Conservation (phyloP, 345 rosid genomes). For the Arabidopsis suecica region DNA sequence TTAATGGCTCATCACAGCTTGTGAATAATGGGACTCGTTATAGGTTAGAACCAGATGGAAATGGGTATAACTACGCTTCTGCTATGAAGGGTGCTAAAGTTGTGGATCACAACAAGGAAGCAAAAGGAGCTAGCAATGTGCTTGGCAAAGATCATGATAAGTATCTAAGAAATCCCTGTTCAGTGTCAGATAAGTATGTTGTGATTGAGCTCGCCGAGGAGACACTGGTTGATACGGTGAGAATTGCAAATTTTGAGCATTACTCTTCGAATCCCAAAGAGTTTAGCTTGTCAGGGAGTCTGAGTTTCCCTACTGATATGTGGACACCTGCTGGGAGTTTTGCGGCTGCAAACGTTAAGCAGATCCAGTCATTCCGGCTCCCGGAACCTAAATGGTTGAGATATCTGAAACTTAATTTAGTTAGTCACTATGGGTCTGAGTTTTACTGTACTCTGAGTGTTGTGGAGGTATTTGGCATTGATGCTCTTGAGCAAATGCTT, state of each 20-base stretch:
- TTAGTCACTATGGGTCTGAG: conserved; percentile 91
- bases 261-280: conserved; percentile 87
- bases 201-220: conserved; percentile 88
- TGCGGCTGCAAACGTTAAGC: conserved; percentile 76
- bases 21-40: conserved; percentile 78
- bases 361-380: conserved; percentile 73
- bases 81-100: conserved; percentile 85
- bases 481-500: conserved; percentile 92
- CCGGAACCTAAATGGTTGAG: conserved; percentile 91
- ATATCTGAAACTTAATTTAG: conserved; percentile 73
- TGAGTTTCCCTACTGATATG: conserved; percentile 71
- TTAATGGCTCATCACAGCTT: conserved; percentile 52
- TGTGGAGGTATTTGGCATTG: conserved; percentile 85
- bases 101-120: conserved; percentile 85
- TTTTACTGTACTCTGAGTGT: conserved; percentile 91
- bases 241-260: conserved; percentile 88
- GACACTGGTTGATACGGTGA: conserved; percentile 85
- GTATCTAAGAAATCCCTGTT: conserved; percentile 88
- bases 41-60: conserved; percentile 85
- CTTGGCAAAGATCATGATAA: conserved; percentile 81
- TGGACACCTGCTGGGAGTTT: conserved; percentile 73
- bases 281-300: conserved; percentile 76
- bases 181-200: conserved; percentile 71
- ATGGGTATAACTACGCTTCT: conserved; percentile 86
- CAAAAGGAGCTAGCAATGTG: conserved; percentile 88